phyloP scores from a whole-genome alignment of 1,139 yeast species.

The Geotrichum reessii region DNA sequence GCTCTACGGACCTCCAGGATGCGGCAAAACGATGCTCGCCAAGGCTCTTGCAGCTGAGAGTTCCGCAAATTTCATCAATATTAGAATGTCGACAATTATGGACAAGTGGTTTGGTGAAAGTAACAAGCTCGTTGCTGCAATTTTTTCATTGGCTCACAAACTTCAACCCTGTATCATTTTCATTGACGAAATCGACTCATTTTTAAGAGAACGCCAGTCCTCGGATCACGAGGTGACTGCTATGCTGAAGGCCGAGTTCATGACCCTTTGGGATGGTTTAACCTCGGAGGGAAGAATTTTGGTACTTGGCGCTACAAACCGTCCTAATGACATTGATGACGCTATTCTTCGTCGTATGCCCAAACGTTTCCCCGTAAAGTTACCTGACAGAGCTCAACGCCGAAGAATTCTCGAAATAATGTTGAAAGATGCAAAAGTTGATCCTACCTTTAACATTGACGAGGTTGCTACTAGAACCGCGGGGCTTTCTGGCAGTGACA shows the following conservation, averaged over 20 bases:
- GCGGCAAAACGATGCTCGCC: constrained; percentile 96
- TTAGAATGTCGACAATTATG: constrained; percentile 91
- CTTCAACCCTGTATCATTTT: constrained; percentile 92
- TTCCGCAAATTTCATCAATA: constrained; percentile 85
- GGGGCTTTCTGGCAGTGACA: constrained; percentile 86
- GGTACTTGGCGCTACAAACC: constrained; percentile 91
- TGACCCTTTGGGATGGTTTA: constrained; percentile 97
- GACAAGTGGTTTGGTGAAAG: constrained; percentile 99
- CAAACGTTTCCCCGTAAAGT: constrained; percentile 71
- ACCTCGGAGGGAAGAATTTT: constrained; percentile 69
- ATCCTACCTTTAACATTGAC: constrained; percentile 53
- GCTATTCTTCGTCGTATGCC: constrained; percentile 94
- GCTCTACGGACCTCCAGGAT: constrained; percentile 94
- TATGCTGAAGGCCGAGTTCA: constrained; percentile 90
- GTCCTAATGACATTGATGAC: constrained; percentile 85
- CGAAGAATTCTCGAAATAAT: constrained; percentile 60
- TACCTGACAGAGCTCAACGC: constrained; percentile 69
- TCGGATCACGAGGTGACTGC: constrained; percentile 95
- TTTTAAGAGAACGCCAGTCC: constrained; percentile 77
- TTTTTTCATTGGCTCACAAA: constrained; percentile 83
- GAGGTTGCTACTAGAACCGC: constrained; percentile 57
- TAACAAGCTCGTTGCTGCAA: constrained; percentile 88
- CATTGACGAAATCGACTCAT: constrained; percentile 94
- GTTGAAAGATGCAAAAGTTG: constrained; percentile 55
- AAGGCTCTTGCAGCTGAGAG: constrained; percentile 91